Conservation (phyloP, 371 early-diverging fungal genomes). For the Rhizopus delemar region DNA sequence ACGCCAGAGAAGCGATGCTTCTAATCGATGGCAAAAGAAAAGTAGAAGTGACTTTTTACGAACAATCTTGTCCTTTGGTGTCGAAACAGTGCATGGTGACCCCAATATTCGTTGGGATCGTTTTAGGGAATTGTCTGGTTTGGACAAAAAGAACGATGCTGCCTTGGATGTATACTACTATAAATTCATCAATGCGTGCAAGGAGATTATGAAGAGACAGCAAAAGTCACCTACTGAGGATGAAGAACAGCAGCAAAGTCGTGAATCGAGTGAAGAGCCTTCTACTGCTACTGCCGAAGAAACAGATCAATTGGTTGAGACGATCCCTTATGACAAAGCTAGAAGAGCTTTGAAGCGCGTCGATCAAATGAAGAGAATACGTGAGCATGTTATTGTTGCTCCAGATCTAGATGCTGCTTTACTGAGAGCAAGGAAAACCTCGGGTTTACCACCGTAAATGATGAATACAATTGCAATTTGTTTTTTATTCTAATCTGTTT, state of each 20-base stretch:
- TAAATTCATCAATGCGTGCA: conserved; percentile 57
- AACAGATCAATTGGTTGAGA: conserved; percentile 46
- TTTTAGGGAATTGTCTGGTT: conserved; percentile 66
- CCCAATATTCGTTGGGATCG: conserved; percentile 58
- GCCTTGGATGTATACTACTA: conserved; percentile 63
- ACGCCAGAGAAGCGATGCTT: conserved; percentile 42
- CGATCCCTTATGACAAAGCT: conserved; percentile 66
- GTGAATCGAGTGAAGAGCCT: conserved; percentile 33
- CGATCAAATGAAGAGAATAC: conserved; percentile 64
- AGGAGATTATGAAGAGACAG: conserved; percentile 54
- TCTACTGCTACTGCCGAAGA: conserved; percentile 26
- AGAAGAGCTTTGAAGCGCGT: conserved; percentile 68
- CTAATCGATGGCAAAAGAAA: conserved; percentile 66
- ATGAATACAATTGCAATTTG: conserved; percentile 4
- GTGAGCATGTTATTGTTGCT: conserved; percentile 59
- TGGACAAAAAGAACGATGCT: conserved; percentile 66
- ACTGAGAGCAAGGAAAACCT: conserved; percentile 32
- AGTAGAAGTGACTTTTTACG: conserved; percentile 65
- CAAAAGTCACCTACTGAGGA: conserved; percentile 17
- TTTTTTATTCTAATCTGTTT: no score
- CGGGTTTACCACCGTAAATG: conserved; percentile 41
- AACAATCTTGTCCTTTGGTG: conserved; percentile 67
- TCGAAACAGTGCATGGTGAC: conserved; percentile 42
- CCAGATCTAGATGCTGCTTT: conserved; percentile 48
- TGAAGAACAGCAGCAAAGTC: conserved; percentile 25